Evolutionary conservation across 2,329 filamentous ascomycete genomes (phyloP).

Genomic region (Fusarium sambucinum): DNA sequence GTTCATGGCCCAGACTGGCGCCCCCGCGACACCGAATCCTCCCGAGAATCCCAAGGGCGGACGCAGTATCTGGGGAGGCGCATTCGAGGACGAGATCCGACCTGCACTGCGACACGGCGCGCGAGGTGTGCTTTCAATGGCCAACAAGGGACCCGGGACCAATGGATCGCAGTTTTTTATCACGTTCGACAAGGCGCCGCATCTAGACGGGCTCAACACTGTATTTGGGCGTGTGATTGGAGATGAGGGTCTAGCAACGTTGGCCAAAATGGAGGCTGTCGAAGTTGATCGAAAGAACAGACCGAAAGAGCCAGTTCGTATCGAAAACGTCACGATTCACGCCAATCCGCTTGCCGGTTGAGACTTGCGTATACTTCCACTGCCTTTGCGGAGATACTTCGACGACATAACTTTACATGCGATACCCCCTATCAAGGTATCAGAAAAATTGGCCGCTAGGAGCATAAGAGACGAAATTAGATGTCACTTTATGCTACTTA

Average conservation of each 20-base stretch:
- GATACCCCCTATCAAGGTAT: not conserved
- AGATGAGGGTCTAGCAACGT: constrained; percentile 71
- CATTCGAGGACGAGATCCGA: constrained; percentile 85
- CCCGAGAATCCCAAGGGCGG: constrained; percentile 74
- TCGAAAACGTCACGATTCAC: constrained; percentile 79
- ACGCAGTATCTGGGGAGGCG: constrained; percentile 77
- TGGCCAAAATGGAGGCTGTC: constrained; percentile 77
- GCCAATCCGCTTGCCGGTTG: constrained; percentile 80
- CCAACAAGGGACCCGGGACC: constrained; percentile 79
- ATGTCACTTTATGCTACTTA: not conserved
- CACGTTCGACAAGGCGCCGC: constrained; percentile 79
- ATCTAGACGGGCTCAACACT: constrained; percentile 86
- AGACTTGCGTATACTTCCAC: constrained; percentile 34
- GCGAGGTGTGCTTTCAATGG: constrained; percentile 80
- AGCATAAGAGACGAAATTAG: not conserved
- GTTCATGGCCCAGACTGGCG: constrained; percentile 86
- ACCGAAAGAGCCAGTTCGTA: constrained; percentile 74
- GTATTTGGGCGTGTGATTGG: constrained; percentile 82
- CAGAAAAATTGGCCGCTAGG: not conserved
- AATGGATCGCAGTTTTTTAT: constrained; percentile 88
- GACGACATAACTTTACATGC: not conserved
- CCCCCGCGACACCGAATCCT: constrained; percentile 64
- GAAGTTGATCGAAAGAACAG: constrained; percentile 83
- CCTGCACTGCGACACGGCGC: constrained; percentile 76
- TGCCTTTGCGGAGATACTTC: not conserved